phyloP scores from a whole-genome alignment of 1,284 basidiomycete genomes.

The Retiboletus flavoniger region DNA sequence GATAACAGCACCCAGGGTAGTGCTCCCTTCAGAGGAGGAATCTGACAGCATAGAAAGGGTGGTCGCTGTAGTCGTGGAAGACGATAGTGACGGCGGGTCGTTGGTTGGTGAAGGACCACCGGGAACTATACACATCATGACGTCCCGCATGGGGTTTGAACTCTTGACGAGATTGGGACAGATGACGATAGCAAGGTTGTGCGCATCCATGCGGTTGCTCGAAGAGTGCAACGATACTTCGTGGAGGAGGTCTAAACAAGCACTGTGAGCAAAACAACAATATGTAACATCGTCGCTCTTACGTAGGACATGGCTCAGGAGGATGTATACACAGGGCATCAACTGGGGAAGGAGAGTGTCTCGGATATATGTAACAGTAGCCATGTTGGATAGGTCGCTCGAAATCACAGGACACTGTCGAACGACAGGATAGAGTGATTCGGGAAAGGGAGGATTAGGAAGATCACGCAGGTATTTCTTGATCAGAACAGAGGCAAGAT shows the following conservation, averaged over 20 bases:
- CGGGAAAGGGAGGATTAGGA: conserved; percentile 72
- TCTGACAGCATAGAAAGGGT: conserved; percentile 26
- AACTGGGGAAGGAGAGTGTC: conserved; percentile 66
- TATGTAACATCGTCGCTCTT: conserved; percentile 34
- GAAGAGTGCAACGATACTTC: conserved; percentile 67
- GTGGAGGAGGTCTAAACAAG: conserved; percentile 66
- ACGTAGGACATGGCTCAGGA: conserved; percentile 74
- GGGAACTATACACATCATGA: conserved; percentile 67
- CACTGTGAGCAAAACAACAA: conserved; percentile 13
- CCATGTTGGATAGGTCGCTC: conserved; percentile 54
- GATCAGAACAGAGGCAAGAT: conserved; percentile 79
- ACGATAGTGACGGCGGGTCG: conserved; percentile 13
- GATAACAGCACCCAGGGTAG: conserved; percentile 70
- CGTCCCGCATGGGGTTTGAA: conserved; percentile 64
- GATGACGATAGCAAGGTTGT: conserved; percentile 77
- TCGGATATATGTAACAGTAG: conserved; percentile 61
- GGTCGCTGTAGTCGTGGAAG: conserved; percentile 26
- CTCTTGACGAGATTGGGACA: conserved; percentile 76
- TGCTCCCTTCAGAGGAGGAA: conserved; percentile 42
- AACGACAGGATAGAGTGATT: conserved; percentile 62
- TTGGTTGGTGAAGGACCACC: conserved; percentile 37
- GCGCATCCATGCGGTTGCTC: conserved; percentile 77
- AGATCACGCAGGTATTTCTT: conserved; percentile 84
- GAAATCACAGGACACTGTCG: conserved; percentile 63
- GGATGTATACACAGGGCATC: conserved; percentile 67